Conservation (phyloP, 768 basidiomycete species). For the Nidula microcarpa region DNA sequence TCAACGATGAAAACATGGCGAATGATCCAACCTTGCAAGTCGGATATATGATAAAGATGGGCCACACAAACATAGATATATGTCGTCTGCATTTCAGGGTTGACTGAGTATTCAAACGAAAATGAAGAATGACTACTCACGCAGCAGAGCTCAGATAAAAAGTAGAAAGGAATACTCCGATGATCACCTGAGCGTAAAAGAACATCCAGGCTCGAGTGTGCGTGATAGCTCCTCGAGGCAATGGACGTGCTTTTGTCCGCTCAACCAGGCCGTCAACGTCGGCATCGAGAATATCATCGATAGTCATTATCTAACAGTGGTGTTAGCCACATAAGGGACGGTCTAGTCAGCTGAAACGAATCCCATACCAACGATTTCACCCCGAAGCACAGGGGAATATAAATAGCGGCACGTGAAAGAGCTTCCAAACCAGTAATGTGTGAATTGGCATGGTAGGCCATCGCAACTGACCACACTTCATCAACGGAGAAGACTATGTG, state of each 20-base stretch:
- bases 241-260: constrained; percentile 19
- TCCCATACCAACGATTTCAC: constrained; percentile 22
- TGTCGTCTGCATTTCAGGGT: constrained; percentile 11
- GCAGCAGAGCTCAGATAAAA: background rate
- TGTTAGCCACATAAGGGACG: background rate
- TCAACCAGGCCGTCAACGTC: constrained; percentile 22
- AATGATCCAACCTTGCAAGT: constrained; percentile 24
- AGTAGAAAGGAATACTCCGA: constrained; percentile 16
- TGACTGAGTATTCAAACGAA: constrained; percentile 8
- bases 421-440: background rate
- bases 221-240: constrained; percentile 23
- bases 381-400: constrained; percentile 23
- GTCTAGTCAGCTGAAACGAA: background rate
- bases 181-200: constrained; percentile 16
- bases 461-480: background rate
- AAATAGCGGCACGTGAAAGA: constrained; percentile 9
- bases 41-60: constrained; percentile 26
- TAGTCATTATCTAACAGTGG: constrained; percentile 23
- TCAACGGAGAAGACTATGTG: background rate
- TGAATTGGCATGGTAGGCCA: background rate
- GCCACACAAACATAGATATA: constrained; percentile 22
- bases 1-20: background rate
- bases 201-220: constrained; percentile 22
- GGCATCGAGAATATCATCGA: constrained; percentile 24
- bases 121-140: background rate